Evolutionary conservation across 805 yeast species (phyloP).

Genomic region (Ogataea glucozyma): DNA sequence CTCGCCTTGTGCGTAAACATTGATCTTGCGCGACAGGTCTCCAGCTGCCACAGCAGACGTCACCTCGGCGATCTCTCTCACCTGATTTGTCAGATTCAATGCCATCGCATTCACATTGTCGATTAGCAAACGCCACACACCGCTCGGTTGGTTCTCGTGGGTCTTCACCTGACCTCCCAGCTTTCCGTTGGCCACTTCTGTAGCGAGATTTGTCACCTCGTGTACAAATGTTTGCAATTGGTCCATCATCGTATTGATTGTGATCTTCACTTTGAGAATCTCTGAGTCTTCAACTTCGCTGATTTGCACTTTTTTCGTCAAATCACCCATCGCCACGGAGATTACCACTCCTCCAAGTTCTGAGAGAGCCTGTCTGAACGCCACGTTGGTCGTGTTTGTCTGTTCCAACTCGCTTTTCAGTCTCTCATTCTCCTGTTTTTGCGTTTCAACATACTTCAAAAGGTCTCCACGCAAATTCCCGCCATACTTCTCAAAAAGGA

Average conservation of each 20-base stretch:
- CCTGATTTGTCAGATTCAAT: slow-evolving; percentile 80
- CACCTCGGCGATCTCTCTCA: slow-evolving; percentile 84
- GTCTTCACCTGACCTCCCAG: slow-evolving; percentile 87
- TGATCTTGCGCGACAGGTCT: slow-evolving; percentile 77
- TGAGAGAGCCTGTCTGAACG: slow-evolving; percentile 67
- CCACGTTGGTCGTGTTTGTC: slow-evolving; percentile 54
- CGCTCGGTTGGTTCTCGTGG: slow-evolving; percentile 66
- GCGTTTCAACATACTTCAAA: slow-evolving; percentile 12
- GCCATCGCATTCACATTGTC: slow-evolving; percentile 91
- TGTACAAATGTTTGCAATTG: slow-evolving; percentile 78
- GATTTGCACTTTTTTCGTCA: slow-evolving; percentile 75
- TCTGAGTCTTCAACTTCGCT: slow-evolving; percentile 79
- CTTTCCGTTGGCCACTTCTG: slow-evolving; percentile 88
- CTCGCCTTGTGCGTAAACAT: slow-evolving; percentile 91
- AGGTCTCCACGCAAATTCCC: slow-evolving; percentile 22
- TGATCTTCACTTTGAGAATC: slow-evolving; percentile 73
- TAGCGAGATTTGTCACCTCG: slow-evolving; percentile 83
- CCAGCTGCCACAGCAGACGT: slow-evolving; percentile 88
- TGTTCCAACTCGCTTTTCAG: slow-evolving; percentile 20
- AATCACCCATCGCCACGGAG: slow-evolving; percentile 87
- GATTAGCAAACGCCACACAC: slow-evolving; percentile 83
- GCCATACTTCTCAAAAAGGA: slow-evolving; percentile 24
- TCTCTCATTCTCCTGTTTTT: slow-evolving; percentile 20
- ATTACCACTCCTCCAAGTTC: slow-evolving; percentile 86
- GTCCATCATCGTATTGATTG: slow-evolving; percentile 87